Percentiles rank a stretch among this genome's conserved stretches.
Evolutionary conservation across 2,329 filamentous ascomycete species (phyloP).

Genomic region (Aureobasidium vineae): DNA sequence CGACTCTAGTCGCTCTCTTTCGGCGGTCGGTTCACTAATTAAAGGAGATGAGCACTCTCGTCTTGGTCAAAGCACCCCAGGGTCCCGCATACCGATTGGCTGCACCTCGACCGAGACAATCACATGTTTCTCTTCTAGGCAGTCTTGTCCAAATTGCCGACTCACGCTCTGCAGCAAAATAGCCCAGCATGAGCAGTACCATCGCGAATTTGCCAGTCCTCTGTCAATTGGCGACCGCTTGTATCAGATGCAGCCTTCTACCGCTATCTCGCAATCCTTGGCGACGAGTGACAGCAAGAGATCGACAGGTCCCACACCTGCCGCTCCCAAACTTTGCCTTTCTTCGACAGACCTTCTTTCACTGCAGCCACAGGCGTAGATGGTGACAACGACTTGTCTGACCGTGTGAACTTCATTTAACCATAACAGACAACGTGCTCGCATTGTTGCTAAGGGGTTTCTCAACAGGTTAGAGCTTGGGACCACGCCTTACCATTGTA

Average conservation of each 20-base stretch:
- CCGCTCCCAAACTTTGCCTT: conserved; percentile 17
- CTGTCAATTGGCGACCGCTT: conserved; percentile 9
- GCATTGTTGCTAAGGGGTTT: conserved; percentile 9
- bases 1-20: conserved; percentile 20
- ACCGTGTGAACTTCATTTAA: conserved; percentile 9
- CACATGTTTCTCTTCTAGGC: neutral
- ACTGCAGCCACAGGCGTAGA: conserved; percentile 1
- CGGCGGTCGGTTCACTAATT: conserved; percentile 8
- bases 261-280: neutral
- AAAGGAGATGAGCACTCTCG: conserved; percentile 12
- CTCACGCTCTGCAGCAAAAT: conserved; percentile 8
- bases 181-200: neutral
- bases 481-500: neutral
- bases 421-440: conserved; percentile 14
- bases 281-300: conserved; percentile 5
- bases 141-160: conserved; percentile 11
- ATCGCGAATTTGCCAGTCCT: neutral
- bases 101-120: conserved; percentile 1
- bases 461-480: conserved; percentile 3
- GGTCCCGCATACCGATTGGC: conserved; percentile 1
- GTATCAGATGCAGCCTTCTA: conserved; percentile 23
- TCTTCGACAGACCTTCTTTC: conserved; percentile 9
- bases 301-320: conserved; percentile 13
- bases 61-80: neutral
- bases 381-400: conserved; percentile 12